Conservation (phyloP, 1,139 yeast genomes). For the Kodamaea sp. region DNA sequence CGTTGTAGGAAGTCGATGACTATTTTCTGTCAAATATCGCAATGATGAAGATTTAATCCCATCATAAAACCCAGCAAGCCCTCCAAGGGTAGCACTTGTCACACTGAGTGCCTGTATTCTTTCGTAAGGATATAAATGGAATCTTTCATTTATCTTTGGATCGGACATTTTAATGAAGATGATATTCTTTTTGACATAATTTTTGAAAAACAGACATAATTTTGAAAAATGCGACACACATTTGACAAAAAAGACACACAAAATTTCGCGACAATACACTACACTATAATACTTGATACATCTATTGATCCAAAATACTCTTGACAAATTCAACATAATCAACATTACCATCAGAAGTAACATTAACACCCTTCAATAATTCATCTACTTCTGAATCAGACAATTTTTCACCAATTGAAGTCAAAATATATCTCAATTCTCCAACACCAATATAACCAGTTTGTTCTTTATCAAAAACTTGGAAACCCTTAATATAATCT, state of each 20-base stretch:
- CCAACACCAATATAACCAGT: constrained; percentile 98
- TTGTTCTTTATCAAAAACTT: constrained; percentile 92
- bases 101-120: constrained; percentile 31
- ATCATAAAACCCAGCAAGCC: constrained; percentile 56
- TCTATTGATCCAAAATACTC: constrained; percentile 81
- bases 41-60: constrained; percentile 59
- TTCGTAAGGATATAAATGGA: constrained; percentile 39
- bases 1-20: constrained; percentile 73
- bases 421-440: constrained; percentile 87
- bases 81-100: constrained; percentile 53
- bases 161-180: constrained; percentile 1
- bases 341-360: constrained; percentile 89
- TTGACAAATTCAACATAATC: constrained; percentile 94
- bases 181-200: too few species aligned
- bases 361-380: constrained; percentile 89
- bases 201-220: too few species aligned
- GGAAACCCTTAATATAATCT: constrained; percentile 95
- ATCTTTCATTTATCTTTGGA: constrained; percentile 28
- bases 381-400: constrained; percentile 92
- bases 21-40: constrained; percentile 72
- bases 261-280: too few species aligned
- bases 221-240: too few species aligned
- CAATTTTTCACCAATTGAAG: constrained; percentile 94
- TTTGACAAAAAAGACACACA: too few species aligned
- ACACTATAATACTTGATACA: background rate